Evolutionary conservation across 331 rosid genomes (phyloP).

Genomic region (Dryas integrifolia): DNA sequence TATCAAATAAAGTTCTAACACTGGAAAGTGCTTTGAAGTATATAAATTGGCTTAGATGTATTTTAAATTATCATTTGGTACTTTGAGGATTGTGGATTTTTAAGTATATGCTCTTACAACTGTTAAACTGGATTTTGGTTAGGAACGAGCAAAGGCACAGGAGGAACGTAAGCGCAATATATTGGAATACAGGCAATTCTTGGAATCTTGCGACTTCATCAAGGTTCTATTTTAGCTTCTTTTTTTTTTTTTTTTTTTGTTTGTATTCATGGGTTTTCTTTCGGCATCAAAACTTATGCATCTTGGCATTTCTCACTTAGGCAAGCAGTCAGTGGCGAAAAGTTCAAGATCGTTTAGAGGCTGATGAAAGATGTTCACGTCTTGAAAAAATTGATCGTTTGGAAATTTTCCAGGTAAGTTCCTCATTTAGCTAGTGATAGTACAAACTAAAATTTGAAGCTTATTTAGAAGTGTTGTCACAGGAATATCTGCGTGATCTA

Average conservation of each 20-base stretch:
- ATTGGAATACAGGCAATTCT: constrained; percentile 62
- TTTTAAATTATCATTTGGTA: not conserved
- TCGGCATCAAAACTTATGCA: constrained; percentile 20
- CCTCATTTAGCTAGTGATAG: constrained; percentile 13
- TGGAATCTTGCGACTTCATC: constrained; percentile 90
- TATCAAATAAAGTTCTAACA: not conserved
- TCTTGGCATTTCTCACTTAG: constrained; percentile 36
- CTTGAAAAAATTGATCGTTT: constrained; percentile 85
- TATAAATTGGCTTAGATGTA: not conserved
- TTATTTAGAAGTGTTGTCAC: constrained; percentile 31
- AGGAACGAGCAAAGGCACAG: constrained; percentile 78
- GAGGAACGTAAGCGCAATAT: constrained; percentile 64
- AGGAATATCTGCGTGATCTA: constrained; percentile 78
- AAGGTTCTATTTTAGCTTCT: constrained; percentile 47
- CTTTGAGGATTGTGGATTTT: constrained; percentile 2
- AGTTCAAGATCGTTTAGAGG: constrained; percentile 89
- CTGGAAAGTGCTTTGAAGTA: too few relatives aligned
- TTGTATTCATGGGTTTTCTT: constrained; percentile 21
- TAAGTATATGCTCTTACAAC: constrained; percentile 21
- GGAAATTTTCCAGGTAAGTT: constrained; percentile 71
- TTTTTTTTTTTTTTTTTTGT: not conserved
- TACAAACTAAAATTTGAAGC: constrained; percentile 24
- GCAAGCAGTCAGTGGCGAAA: constrained; percentile 93
- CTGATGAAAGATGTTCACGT: constrained; percentile 83
- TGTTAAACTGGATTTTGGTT: constrained; percentile 29